Conservation (phyloP, 2,329 filamentous ascomycete genomes). For the Aspergillus sojae region DNA sequence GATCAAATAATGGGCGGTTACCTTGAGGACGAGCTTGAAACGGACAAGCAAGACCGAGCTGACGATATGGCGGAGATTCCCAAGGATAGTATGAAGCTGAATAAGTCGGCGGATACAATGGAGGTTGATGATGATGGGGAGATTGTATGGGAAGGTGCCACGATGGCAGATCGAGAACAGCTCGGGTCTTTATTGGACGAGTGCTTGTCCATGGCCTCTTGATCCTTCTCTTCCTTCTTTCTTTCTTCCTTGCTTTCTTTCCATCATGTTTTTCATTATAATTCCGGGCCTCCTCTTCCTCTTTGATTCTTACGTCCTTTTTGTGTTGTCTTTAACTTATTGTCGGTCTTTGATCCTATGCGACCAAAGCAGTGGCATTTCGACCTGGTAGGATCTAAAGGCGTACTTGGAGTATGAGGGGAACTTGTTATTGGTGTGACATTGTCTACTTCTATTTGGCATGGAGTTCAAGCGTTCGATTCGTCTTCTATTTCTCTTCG, state of each 20-base stretch:
- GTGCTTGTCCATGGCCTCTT: conserved; percentile 46
- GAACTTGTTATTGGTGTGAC: conserved; percentile 19
- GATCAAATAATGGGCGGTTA: conserved; percentile 71
- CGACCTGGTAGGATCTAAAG: conserved; percentile 20
- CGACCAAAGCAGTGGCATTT: conserved; percentile 17
- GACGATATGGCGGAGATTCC: conserved; percentile 27
- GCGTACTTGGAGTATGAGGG: conserved; percentile 33
- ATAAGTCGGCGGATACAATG: conserved; percentile 38
- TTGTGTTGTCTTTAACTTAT: neutral
- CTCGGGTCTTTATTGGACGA: conserved; percentile 43
- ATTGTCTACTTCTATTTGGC: conserved; percentile 31
- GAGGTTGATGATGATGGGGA: conserved; percentile 44
- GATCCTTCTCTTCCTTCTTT: conserved; percentile 18
- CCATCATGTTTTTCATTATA: neutral
- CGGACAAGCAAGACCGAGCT: conserved; percentile 38
- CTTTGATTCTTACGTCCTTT: neutral
- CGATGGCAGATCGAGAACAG: conserved; percentile 39
- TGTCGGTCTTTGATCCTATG: conserved; percentile 3
- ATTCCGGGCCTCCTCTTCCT: neutral
- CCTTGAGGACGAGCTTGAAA: conserved; percentile 74
- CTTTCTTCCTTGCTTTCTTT: conserved; percentile 11
- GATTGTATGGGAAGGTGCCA: conserved; percentile 44
- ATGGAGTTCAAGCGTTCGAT: conserved; percentile 26
- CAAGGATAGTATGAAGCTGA: conserved; percentile 24
- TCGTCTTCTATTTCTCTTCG: conserved; percentile 24